Percentiles rank a stretch among this genome's conserved stretches.
Evolutionary conservation across 352 stramenopile genomes (phyloP).

Genomic region (Phytophthora macrochlamydospora): DNA sequence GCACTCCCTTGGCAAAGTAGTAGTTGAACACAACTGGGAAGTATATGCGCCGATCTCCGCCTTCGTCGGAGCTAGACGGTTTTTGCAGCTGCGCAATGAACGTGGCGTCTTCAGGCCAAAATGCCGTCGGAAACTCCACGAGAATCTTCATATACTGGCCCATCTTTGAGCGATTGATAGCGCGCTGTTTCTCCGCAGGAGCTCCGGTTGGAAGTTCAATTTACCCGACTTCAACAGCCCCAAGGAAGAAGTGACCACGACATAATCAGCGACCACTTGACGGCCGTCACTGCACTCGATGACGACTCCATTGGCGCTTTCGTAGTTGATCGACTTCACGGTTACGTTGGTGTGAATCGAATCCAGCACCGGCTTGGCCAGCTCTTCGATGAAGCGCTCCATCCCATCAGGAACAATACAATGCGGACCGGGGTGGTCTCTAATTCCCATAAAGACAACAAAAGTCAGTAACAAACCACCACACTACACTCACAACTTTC

Average conservation of each 20-base stretch:
- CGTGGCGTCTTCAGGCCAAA: conserved; percentile 55
- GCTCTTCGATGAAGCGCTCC: conserved; percentile 51
- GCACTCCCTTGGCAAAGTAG: conserved; percentile 48
- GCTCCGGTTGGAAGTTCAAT: conserved; percentile 52
- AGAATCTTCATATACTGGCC: conserved; percentile 84
- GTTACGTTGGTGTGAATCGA: conserved; percentile 37
- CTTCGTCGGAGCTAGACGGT: neutral
- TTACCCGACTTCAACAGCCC: conserved; percentile 51
- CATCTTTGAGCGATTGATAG: conserved; percentile 60
- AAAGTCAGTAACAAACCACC: neutral
- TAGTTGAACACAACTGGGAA: conserved; percentile 76
- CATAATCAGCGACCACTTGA: conserved; percentile 39
- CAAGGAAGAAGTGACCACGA: conserved; percentile 64
- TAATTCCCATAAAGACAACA: conserved; percentile 10
- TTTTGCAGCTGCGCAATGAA: conserved; percentile 49
- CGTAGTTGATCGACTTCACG: conserved; percentile 39
- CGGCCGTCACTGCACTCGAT: conserved; percentile 34
- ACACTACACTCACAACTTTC: neutral
- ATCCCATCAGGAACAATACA: conserved; percentile 57
- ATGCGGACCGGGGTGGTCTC: conserved; percentile 54
- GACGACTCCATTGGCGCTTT: conserved; percentile 27
- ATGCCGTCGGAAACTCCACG: conserved; percentile 63
- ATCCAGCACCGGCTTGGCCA: conserved; percentile 33
- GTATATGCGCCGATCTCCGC: conserved; percentile 27
- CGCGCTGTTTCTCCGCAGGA: conserved; percentile 48